These are phyloP conservation scores for Melaleuca alternifolia DNA, from an alignment of 345 rosid species.

Conservation along the genomic window DNA sequence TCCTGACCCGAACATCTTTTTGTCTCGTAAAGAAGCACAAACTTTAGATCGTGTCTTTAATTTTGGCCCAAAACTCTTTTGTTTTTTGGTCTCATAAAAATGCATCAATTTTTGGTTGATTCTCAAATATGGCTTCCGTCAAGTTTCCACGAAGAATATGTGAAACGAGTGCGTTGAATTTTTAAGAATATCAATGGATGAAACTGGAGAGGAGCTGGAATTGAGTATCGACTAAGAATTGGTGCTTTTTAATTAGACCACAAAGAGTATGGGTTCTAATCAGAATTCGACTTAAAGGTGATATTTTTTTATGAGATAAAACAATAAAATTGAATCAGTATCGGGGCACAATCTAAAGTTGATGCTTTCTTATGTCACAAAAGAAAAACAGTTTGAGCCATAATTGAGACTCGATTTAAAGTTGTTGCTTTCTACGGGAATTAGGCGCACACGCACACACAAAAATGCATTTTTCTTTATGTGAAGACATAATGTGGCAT, in stretches of 20 bases:
- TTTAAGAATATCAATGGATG: not conserved
- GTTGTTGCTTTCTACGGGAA: not conserved
- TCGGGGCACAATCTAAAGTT: not conserved
- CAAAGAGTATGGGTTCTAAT: not conserved
- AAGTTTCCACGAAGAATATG: not conserved
- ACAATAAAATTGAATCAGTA: too few species aligned
- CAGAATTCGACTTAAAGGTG: not conserved
- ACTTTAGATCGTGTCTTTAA: not conserved
- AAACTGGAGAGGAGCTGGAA: not conserved
- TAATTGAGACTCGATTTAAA: not conserved
- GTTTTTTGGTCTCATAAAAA: not conserved
- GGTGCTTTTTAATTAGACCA: not conserved
- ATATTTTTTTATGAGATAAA: not conserved
- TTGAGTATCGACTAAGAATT: not conserved
- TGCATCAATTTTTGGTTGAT: not conserved
- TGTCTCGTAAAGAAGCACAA: not conserved
- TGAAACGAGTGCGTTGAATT: not conserved
- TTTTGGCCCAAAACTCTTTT: not conserved
- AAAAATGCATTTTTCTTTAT: not conserved
- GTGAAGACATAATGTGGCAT: not conserved
- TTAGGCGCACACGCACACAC: too few species aligned
- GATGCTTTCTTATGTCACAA: not conserved
- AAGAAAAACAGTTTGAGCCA: not conserved
- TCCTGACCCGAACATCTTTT: not conserved
- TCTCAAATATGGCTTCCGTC: not conserved